Base-by-base conservation (phyloP, 2,329 filamentous ascomycete species). In the Ophiostoma piceae region DNA sequence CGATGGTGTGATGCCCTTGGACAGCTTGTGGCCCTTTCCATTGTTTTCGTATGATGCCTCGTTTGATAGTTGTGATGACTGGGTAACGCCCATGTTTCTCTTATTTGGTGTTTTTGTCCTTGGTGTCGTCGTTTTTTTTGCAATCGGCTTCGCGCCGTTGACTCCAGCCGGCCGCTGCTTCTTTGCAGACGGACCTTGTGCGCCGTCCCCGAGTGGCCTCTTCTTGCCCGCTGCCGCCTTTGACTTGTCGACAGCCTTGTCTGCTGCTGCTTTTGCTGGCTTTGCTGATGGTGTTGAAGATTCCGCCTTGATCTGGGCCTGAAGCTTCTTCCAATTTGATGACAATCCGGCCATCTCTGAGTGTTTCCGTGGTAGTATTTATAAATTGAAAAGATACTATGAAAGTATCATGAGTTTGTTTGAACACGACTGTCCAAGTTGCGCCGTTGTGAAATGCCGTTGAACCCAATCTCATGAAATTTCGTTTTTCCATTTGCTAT, bases 301-400 rank as follows among this genome's bases (percentile, higher is more conserved):
- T 71, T 84, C 82, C 57, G 82, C 77, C 75, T 85, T 83, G 74
- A 87, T 80, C 75, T 84, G 84, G 73, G 85, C 85, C 80, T 92
- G 90, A 69, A 94, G 83, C 80, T 86, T 90, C 80, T 92, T 92
- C 91, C 91, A 94, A 77, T 94, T 94, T 69, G 85, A 87, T 14
- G 87, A 90, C 43, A 89, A 79, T 51, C 78, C 78, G 51, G 81
- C 78, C 82, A 84, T 84, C 57, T 35, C 37, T 37, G 60, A 65
- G 35, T 35, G 32, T 29, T 16, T 64, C 3, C 6, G 8, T 26
- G 2, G n/a, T 26, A 11, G 5, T 26, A 26, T 57, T 12, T 11
- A 26, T 26, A 57, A 22, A 12, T 26, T 3, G 7, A 29, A 57
- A 12, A 11, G 22, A 57, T 57, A 57, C 51, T 57, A 57, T 57